Base-by-base conservation (phyloP, 1,139 yeast species). In the Hyphopichia khmerensis region DNA sequence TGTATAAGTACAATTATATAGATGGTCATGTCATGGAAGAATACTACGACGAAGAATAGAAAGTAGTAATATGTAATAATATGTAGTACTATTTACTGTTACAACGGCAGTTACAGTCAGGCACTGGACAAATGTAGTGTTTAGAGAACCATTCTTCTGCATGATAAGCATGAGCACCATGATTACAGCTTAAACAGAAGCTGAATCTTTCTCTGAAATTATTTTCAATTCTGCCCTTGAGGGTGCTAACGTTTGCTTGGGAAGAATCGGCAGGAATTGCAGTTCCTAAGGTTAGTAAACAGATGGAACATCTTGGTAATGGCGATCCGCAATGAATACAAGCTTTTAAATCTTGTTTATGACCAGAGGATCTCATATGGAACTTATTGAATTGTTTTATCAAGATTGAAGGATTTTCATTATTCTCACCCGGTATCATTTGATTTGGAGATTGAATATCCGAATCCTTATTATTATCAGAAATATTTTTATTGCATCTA, bases 111-210 rank as follows among this genome's bases (percentile, higher is more conserved):
- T 76, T 73, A 55, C 98, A 93, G 41, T 90, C 96, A 0, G 98
- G 96, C 2, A 91, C 96, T 0, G 99, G 97, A 58, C 99, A 93
- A 2, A 87, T 80, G 44, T 78, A 80, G 55, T 91, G 96, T 59
- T 84, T 84, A 16, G 84, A 77, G 58, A 93, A 93, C 98, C 98
- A 93, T 56, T 89, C 96, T 51, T 87, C 90, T 0, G 98, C 97
- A 61, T 93, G 98, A 14, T 85, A 89, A 0, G 96, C 91, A 65
- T 93, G 99, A 76, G 85, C 82, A 1, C 97, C 96, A 57, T 93
- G 98, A 58, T 86, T 88, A 60, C 98, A 93, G 23, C 84, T 80
- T 49, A 93, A 68, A 58, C 99, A 93, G 62, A 89, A 89, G 50
- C 95, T 87, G 51, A 93, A 90, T 96, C 96, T 83, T 49, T 82